These are phyloP conservation scores for Trapa bicornis DNA, from an alignment of 345 rosid genomes.

Conservation along the genomic window DNA sequence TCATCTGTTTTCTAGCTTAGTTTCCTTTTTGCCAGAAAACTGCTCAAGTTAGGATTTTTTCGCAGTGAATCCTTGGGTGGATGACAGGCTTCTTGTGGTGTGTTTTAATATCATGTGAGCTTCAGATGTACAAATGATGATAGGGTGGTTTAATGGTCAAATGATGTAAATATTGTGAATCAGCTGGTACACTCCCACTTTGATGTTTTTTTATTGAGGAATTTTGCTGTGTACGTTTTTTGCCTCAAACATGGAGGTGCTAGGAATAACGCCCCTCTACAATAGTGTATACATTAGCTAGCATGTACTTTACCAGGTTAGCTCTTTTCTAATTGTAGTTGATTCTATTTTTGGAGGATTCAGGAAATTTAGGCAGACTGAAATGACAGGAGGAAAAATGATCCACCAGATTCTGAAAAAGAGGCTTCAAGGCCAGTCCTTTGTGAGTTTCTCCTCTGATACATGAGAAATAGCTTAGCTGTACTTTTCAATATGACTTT, in stretches of 20 bases:
- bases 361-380: slow-evolving; percentile 16
- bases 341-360: neutral
- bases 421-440: slow-evolving; percentile 52
- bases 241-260: neutral
- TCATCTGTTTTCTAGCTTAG: neutral
- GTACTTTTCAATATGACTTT: neutral
- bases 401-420: slow-evolving; percentile 82
- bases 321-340: neutral
- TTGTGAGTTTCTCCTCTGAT: slow-evolving; percentile 27
- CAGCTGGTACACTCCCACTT: neutral
- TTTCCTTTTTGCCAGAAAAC: neutral
- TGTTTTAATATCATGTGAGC: neutral
- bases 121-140: neutral
- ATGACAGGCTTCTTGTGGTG: neutral
- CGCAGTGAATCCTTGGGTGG: neutral
- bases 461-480: neutral
- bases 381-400: slow-evolving; percentile 91
- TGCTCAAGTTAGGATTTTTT: neutral
- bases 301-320: neutral
- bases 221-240: neutral
- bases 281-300: neutral
- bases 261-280: neutral
- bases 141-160: neutral
- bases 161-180: no score
- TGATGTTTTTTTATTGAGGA: no score